Conservation (phyloP, 2,329 filamentous ascomycete species). For the Colletotrichum incanum region DNA sequence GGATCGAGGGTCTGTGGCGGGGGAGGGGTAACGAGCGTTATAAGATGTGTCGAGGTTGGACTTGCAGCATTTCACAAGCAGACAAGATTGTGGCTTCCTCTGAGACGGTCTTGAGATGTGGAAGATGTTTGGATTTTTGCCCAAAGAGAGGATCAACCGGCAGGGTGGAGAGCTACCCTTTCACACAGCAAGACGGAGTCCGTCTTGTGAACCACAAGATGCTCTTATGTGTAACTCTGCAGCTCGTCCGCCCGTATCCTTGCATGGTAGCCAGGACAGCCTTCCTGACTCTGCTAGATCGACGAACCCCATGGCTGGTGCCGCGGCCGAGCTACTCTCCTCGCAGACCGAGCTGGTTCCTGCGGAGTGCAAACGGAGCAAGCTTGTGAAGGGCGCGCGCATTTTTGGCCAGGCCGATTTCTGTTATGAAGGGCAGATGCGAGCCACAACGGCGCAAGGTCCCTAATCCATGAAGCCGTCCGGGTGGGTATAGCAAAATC, state of each 20-base stretch:
- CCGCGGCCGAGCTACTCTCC: conserved; percentile 32
- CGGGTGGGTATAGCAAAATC: conserved; percentile 33
- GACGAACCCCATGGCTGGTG: conserved; percentile 40
- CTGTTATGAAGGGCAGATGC: conserved; percentile 32
- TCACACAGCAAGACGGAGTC: conserved; percentile 13
- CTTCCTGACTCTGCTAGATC: conserved; percentile 39
- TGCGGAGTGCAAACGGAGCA: conserved; percentile 17
- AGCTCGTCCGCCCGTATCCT: conserved; percentile 35
- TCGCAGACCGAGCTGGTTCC: conserved; percentile 40
- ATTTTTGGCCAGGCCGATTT: conserved; percentile 15
- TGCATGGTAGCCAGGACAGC: conserved; percentile 30
- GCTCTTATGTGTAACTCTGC: conserved; percentile 41
- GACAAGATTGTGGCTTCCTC: conserved; percentile 14
- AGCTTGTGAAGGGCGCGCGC: conserved; percentile 29
- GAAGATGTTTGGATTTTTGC: conserved; percentile 16
- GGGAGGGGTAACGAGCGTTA: conserved; percentile 30
- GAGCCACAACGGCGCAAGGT: conserved; percentile 40
- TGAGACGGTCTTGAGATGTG: conserved; percentile 2
- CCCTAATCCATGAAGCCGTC: conserved; percentile 39
- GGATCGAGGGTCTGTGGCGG: conserved; percentile 10
- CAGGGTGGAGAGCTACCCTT: conserved; percentile 38
- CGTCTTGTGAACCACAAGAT: conserved; percentile 29
- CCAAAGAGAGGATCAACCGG: conserved; percentile 28
- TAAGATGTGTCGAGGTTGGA: conserved; percentile 21
- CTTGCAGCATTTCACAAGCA: conserved; percentile 35